A percentile compares a stretch with the other conserved stretches of the same genome.
phyloP scores from a whole-genome alignment of 1,139 yeast genomes.

The Suhomyces terraborum region DNA sequence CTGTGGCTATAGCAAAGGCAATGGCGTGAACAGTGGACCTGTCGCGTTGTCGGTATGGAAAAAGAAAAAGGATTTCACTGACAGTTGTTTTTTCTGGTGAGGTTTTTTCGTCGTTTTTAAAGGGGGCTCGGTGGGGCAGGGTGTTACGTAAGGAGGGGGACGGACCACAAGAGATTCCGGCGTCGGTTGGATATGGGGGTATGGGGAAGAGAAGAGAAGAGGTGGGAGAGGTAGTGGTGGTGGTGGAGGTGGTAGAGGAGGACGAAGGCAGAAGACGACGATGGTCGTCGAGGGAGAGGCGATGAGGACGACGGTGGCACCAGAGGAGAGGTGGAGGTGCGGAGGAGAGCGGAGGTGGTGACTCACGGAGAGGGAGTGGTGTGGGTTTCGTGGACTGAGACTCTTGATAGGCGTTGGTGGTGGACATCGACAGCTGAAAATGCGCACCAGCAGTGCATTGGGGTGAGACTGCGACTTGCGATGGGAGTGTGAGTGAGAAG shows the following conservation, averaged over 20 bases:
- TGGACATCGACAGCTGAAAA: too few species aligned
- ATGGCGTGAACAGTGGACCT: conserved; percentile 4
- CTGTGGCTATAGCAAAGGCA: conserved; percentile 1
- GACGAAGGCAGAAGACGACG: too few species aligned
- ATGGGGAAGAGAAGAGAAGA: background rate
- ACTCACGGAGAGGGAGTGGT: background rate
- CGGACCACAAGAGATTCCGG: background rate
- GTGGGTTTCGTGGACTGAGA: too few species aligned
- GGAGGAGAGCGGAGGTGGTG: background rate
- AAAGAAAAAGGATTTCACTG: conserved; percentile 8
- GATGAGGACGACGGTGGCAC: too few species aligned
- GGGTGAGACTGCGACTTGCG: too few species aligned
- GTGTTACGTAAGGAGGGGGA: conserved; percentile 7
- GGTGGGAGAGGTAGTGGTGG: background rate
- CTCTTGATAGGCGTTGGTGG: too few species aligned
- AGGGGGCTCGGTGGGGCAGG: conserved; percentile 12
- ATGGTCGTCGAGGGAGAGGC: too few species aligned
- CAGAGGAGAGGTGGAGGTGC: too few species aligned
- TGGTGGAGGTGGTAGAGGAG: too few species aligned
- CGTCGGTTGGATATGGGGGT: background rate
- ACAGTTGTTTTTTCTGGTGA: conserved; percentile 11
- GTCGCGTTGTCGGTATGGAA: conserved; percentile 5
- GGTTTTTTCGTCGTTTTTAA: conserved; percentile 14
- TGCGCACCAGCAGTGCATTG: too few species aligned
- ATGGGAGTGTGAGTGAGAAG: background rate